These are phyloP conservation scores for Heimioporus sp. DNA, from an alignment of 768 basidiomycete genomes.

Conservation along the genomic window DNA sequence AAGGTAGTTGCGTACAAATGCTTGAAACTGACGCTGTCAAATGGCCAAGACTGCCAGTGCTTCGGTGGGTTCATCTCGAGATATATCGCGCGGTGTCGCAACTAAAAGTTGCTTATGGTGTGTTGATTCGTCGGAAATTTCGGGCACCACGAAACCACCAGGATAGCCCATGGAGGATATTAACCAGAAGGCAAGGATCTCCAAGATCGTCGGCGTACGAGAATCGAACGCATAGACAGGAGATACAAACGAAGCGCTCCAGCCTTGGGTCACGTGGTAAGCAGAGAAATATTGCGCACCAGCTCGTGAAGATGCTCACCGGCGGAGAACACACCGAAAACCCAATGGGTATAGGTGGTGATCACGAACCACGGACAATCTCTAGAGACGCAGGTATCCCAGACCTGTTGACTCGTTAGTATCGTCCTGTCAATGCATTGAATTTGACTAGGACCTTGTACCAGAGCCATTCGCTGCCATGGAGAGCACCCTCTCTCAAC, in stretches of 20 bases:
- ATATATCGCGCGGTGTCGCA: slow-evolving; percentile 27
- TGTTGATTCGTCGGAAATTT: slow-evolving; percentile 17
- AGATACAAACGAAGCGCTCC: slow-evolving; percentile 52
- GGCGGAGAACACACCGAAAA: slow-evolving; percentile 41
- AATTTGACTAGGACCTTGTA: slow-evolving; percentile 38
- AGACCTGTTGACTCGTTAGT: slow-evolving; percentile 30
- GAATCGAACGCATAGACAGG: slow-evolving; percentile 41
- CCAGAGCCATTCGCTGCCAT: slow-evolving; percentile 52
- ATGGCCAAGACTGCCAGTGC: slow-evolving; percentile 14
- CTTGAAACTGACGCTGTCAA: slow-evolving; percentile 5
- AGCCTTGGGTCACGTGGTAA: slow-evolving; percentile 36
- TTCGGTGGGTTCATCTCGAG: slow-evolving; percentile 17
- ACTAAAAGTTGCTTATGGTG: slow-evolving; percentile 23
- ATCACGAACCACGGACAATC: slow-evolving; percentile 39
- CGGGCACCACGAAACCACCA: slow-evolving; percentile 30
- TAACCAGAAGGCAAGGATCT: slow-evolving; percentile 55
- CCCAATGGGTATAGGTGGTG: slow-evolving; percentile 44
- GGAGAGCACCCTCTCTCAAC: slow-evolving; percentile 8
- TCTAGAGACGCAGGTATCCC: slow-evolving; percentile 38
- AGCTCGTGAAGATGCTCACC: slow-evolving; percentile 23
- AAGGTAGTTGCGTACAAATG: too few species aligned
- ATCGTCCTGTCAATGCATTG: background rate
- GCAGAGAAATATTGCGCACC: background rate
- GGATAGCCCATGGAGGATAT: slow-evolving; percentile 47
- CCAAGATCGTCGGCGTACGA: slow-evolving; percentile 46